These are phyloP conservation scores for Yamadazyma jaroonii DNA, from an alignment of 1,139 yeast species.

Conservation along the genomic window DNA sequence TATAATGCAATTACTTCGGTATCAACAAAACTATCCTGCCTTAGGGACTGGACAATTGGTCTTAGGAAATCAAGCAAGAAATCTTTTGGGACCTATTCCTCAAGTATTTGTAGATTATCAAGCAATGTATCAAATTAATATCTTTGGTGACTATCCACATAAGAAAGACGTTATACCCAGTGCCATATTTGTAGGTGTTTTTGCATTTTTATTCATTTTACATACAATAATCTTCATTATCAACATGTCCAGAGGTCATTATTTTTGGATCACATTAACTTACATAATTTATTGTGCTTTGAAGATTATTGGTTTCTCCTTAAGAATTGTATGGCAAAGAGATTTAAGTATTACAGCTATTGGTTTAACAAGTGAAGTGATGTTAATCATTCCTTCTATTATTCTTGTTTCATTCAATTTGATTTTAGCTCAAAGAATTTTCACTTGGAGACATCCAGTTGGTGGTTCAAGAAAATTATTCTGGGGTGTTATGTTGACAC, in stretches of 20 bases:
- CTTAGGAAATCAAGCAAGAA: slow-evolving; percentile 14
- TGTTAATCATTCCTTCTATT: slow-evolving; percentile 56
- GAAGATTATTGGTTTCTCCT: slow-evolving; percentile 31
- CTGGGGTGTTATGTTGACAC: slow-evolving; percentile 50
- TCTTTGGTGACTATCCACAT: slow-evolving; percentile 39
- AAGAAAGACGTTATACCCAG: slow-evolving; percentile 30
- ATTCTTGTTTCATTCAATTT: slow-evolving; percentile 57
- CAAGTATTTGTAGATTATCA: slow-evolving; percentile 13
- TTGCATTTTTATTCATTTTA: slow-evolving; percentile 24
- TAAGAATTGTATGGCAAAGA: slow-evolving; percentile 31
- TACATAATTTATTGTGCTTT: slow-evolving; percentile 32
- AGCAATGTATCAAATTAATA: slow-evolving; percentile 15
- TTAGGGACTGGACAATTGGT: slow-evolving; percentile 16
- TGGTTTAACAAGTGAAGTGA: slow-evolving; percentile 62
- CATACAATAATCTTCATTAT: slow-evolving; percentile 29
- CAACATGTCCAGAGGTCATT: slow-evolving; percentile 36
- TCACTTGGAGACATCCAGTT: slow-evolving; percentile 82
- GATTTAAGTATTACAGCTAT: slow-evolving; percentile 32
- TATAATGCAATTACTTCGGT: slow-evolving; percentile 27
- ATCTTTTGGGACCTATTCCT: slow-evolving; percentile 15
- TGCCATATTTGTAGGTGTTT: slow-evolving; percentile 30
- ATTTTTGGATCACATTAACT: slow-evolving; percentile 33
- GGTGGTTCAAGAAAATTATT: slow-evolving; percentile 59
- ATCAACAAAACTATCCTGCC: slow-evolving; percentile 20
- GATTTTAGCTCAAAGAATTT: slow-evolving; percentile 71